phyloP scores from a whole-genome alignment of 1,284 basidiomycete genomes.

The Cryptococcus sp. region DNA sequence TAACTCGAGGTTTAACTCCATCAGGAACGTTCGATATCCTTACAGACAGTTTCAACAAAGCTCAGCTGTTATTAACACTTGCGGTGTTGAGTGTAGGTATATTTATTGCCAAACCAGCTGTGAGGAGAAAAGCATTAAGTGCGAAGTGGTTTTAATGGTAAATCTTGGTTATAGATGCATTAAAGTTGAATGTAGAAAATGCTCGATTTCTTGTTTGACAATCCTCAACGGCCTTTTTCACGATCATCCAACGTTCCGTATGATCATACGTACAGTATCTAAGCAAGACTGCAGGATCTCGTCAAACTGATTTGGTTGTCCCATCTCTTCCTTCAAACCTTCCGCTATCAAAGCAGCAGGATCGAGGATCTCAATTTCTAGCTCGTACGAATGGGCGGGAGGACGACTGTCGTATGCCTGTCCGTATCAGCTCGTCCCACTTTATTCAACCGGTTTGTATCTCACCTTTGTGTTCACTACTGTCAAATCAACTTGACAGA shows the following conservation, averaged over 20 bases:
- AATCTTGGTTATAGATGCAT: neutral
- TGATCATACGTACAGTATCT: slow-evolving; percentile 52
- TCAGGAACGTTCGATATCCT: slow-evolving; percentile 92
- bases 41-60: slow-evolving; percentile 86
- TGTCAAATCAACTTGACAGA: slow-evolving; percentile 87
- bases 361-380: slow-evolving; percentile 56
- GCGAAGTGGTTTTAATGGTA: slow-evolving; percentile 37
- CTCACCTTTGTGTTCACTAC: slow-evolving; percentile 62
- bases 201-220: neutral
- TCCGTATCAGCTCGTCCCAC: neutral
- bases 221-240: neutral
- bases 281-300: slow-evolving; percentile 51
- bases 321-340: slow-evolving; percentile 43
- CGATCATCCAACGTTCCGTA: slow-evolving; percentile 38
- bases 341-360: slow-evolving; percentile 51
- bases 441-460: slow-evolving; percentile 1
- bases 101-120: slow-evolving; percentile 57
- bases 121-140: slow-evolving; percentile 37
- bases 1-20: slow-evolving; percentile 69
- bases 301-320: slow-evolving; percentile 48
- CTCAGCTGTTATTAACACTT: slow-evolving; percentile 81
- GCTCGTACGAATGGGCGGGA: slow-evolving; percentile 48
- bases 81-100: slow-evolving; percentile 68
- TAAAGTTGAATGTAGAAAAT: neutral
- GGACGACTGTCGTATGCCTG: neutral